phyloP scores from a whole-genome alignment of 2,329 filamentous ascomycete species.

The Ophiostoma novo-ulmi region DNA sequence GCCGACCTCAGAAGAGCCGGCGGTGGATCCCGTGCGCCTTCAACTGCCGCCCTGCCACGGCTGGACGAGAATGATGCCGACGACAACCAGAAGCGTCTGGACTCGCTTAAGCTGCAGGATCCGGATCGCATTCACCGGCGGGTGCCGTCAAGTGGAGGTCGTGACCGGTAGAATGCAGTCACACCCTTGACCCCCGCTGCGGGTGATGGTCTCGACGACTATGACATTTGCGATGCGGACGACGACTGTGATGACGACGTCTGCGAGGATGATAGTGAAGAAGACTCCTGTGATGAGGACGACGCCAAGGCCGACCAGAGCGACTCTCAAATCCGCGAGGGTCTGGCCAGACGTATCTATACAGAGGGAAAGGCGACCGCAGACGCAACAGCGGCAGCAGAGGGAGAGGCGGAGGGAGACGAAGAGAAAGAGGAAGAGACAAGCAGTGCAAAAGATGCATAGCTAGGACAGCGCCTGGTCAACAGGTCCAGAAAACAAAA shows the following conservation, averaged over 20 bases:
- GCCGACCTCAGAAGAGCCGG: conserved; percentile 61
- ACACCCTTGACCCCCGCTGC: conserved; percentile 32
- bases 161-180: conserved; percentile 57
- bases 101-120: conserved; percentile 87
- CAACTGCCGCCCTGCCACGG: conserved; percentile 36
- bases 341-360: neutral
- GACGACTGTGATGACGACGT: neutral
- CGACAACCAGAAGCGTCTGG: conserved; percentile 79
- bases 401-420: neutral
- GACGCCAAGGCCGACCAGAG: neutral
- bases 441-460: neutral
- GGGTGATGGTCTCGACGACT: neutral
- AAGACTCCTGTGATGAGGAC: neutral
- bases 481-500: neutral
- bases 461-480: neutral
- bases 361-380: neutral
- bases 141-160: conserved; percentile 33
- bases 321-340: neutral
- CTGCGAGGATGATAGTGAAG: neutral
- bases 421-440: neutral
- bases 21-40: neutral
- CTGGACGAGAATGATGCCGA: conserved; percentile 78
- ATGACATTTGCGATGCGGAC: conserved; percentile 44
- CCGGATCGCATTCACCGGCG: conserved; percentile 57
- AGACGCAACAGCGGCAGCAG: neutral